A percentile compares a stretch with the other conserved stretches of the same genome.
Conservation (phyloP, 139 green algal species). For the Asterochloris erici region DNA sequence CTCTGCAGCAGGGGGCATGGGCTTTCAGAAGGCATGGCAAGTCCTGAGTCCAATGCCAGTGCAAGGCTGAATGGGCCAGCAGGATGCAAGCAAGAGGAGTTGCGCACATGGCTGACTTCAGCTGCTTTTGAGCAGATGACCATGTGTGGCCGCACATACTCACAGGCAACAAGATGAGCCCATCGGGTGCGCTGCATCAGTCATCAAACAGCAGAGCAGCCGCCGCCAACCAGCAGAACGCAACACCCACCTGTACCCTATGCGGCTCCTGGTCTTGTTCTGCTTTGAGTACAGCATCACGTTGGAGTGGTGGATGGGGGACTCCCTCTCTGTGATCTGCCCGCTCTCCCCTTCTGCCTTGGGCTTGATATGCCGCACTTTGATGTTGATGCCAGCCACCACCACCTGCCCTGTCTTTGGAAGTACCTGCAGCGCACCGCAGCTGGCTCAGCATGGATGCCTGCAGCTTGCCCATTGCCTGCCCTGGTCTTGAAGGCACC, state of each 20-base stretch:
- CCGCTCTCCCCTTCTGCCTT: constrained; percentile 74
- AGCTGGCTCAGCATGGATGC: neutral
- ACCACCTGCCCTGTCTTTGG: constrained; percentile 82
- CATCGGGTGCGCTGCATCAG: neutral
- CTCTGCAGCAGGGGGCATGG: no score
- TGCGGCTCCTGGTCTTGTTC: constrained; percentile 58
- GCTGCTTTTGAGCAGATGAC: neutral
- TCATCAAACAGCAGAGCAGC: neutral
- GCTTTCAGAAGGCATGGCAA: no score
- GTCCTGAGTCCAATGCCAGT: no score
- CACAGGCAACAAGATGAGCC: neutral
- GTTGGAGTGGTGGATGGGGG: constrained; percentile 94
- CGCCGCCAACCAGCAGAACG: neutral
- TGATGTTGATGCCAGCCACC: constrained; percentile 93
- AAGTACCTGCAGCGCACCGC: constrained; percentile 34
- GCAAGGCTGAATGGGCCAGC: no score
- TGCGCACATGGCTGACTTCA: neutral
- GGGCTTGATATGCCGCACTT: constrained; percentile 61
- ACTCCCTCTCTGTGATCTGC: constrained; percentile 80
- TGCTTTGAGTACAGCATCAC: constrained; percentile 90
- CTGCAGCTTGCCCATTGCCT: no score
- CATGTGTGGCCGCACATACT: neutral
- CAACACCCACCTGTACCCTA: constrained; percentile 66
- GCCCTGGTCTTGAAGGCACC: no score
- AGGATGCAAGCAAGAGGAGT: neutral